These are phyloP conservation scores for Yarrowia galli DNA, from an alignment of 1,139 yeast genomes.

Conservation along the genomic window DNA sequence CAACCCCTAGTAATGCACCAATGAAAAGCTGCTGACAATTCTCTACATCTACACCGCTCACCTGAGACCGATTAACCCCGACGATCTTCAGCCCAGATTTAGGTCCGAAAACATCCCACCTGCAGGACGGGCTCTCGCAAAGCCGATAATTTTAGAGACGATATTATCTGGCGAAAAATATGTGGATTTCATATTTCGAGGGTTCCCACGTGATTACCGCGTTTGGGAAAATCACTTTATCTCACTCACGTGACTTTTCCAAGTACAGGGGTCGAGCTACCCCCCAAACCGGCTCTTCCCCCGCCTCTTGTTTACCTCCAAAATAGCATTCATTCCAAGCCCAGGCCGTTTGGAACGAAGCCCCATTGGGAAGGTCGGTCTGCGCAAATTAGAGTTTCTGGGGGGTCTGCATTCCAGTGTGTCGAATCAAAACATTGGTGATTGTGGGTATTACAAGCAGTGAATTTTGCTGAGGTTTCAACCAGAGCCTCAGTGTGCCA, in stretches of 20 bases:
- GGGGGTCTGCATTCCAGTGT: conserved; percentile 28
- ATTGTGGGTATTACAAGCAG: background rate
- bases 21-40: too few relatives aligned
- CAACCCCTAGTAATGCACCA: too few relatives aligned
- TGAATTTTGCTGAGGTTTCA: background rate
- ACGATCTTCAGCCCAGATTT: background rate
- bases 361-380: conserved; percentile 25
- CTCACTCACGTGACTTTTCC: background rate
- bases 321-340: conserved; percentile 21
- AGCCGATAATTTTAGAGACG: background rate
- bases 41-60: too few relatives aligned
- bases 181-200: background rate
- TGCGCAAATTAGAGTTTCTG: background rate
- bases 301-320: conserved; percentile 3
- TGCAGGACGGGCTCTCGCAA: conserved; percentile 13
- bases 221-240: too few relatives aligned
- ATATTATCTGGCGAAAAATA: conserved; percentile 15
- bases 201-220: background rate
- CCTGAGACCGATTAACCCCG: background rate
- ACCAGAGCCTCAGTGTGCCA: background rate
- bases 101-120: conserved; percentile 24
- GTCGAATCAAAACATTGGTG: conserved; percentile 10
- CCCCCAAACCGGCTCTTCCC: background rate
- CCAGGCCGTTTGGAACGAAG: conserved; percentile 30
- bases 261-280: too few relatives aligned